Percentiles rank a stretch among this genome's conserved stretches.
These are phyloP conservation scores for Ophiocordyceps camponoti-leonardi DNA, from an alignment of 2,329 filamentous ascomycete species.

Conservation along the genomic window DNA sequence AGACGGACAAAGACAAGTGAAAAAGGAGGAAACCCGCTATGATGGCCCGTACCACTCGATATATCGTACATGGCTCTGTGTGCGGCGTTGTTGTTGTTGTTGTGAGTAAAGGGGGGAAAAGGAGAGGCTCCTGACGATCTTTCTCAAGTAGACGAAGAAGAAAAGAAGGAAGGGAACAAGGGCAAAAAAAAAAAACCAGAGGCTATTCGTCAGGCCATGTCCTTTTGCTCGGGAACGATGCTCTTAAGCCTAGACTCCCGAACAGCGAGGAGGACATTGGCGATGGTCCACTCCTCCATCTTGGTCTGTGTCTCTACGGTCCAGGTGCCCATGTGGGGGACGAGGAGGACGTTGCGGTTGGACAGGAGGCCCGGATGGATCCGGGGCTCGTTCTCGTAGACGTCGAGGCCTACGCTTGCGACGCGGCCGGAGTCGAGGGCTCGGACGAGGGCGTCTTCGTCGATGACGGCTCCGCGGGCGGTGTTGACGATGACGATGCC, in stretches of 20 bases:
- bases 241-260: slow-evolving; percentile 45
- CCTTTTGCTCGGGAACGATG: slow-evolving; percentile 53
- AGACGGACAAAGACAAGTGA: neutral
- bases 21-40: neutral
- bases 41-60: neutral
- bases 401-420: slow-evolving; percentile 35
- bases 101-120: no score
- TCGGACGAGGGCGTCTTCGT: slow-evolving; percentile 35
- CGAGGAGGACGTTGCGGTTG: slow-evolving; percentile 41
- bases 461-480: slow-evolving; percentile 36
- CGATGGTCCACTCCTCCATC: slow-evolving; percentile 64
- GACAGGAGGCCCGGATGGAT: slow-evolving; percentile 41
- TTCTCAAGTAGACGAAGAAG: no score
- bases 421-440: slow-evolving; percentile 36
- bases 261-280: slow-evolving; percentile 48
- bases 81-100: no score
- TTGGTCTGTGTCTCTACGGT: slow-evolving; percentile 35
- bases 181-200: no score
- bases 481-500: slow-evolving; percentile 40
- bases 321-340: slow-evolving; percentile 53
- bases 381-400: slow-evolving; percentile 40
- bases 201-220: slow-evolving; percentile 7
- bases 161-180: no score
- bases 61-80: neutral
- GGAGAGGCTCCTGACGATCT: no score